Percentiles rank a stretch among this genome's conserved stretches.
These are phyloP conservation scores for Geranomyces michiganensis DNA, from an alignment of 192 early-diverging fungal species.

Conservation along the genomic window DNA sequence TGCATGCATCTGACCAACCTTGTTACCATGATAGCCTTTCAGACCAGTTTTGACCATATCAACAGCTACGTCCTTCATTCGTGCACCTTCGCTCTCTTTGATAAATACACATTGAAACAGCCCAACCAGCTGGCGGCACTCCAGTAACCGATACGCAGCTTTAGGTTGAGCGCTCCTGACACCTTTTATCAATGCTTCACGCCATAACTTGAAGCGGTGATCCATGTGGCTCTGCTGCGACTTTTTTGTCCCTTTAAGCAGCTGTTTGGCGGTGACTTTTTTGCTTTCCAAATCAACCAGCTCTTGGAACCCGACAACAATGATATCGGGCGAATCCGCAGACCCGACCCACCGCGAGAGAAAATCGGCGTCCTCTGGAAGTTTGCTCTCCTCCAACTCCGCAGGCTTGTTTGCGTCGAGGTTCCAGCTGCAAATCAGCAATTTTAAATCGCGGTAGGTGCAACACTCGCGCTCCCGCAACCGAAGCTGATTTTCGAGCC, in stretches of 20 bases:
- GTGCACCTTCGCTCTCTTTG: constrained; percentile 59
- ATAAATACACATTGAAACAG: constrained; percentile 89
- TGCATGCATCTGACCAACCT: constrained; percentile 50
- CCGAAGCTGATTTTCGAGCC: constrained; percentile 69
- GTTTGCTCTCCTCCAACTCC: constrained; percentile 61
- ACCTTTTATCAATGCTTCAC: constrained; percentile 66
- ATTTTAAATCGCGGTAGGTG: constrained; percentile 62
- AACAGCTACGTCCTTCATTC: constrained; percentile 63
- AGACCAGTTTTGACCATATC: constrained; percentile 88
- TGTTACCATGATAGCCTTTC: constrained; percentile 87
- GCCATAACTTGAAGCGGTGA: constrained; percentile 83
- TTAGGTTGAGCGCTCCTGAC: constrained; percentile 57
- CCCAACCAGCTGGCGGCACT: constrained; percentile 84
- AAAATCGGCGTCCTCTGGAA: constrained; percentile 53
- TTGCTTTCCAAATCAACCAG: constrained; percentile 81
- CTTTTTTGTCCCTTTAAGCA: constrained; percentile 58
- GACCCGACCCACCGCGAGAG: constrained; percentile 50
- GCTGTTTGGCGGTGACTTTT: constrained; percentile 72
- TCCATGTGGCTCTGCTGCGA: constrained; percentile 55
- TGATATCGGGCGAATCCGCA: constrained; percentile 69
- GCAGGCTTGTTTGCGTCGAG: constrained; percentile 88
- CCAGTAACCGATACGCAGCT: constrained; percentile 64
- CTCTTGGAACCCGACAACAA: constrained; percentile 85
- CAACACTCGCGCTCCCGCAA: constrained; percentile 65
- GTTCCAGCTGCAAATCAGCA: constrained; percentile 93